These are phyloP conservation scores for Xylaria sp. DNA, from an alignment of 2,329 filamentous ascomycete species.

Conservation along the genomic window DNA sequence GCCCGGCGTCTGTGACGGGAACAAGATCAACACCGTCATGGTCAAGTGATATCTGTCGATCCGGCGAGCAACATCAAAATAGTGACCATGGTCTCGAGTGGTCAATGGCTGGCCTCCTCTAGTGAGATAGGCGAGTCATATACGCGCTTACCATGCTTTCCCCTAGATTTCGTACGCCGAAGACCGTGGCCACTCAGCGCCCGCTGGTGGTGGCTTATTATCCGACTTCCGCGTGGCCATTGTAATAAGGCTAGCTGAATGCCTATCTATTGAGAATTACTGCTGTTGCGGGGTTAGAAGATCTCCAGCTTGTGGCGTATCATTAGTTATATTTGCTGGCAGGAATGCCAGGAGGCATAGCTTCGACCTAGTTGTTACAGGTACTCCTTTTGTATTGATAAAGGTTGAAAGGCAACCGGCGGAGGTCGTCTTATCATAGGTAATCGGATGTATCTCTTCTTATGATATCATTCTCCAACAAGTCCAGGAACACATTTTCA, in stretches of 20 bases:
- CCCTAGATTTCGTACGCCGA: slow-evolving; percentile 15
- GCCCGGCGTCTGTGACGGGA: slow-evolving; percentile 45
- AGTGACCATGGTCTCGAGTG: slow-evolving; percentile 3
- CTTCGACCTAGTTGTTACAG: not conserved
- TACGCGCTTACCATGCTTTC: not conserved
- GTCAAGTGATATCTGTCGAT: slow-evolving; percentile 25
- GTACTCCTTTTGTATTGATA: too few relatives aligned
- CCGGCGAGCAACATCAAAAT: slow-evolving; percentile 8
- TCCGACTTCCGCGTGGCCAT: slow-evolving; percentile 8
- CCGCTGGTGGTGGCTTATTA: slow-evolving; percentile 9
- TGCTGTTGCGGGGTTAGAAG: slow-evolving; percentile 12
- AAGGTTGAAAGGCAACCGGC: too few relatives aligned
- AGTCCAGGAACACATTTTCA: too few relatives aligned
- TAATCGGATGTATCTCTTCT: too few relatives aligned
- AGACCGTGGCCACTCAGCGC: slow-evolving; percentile 1
- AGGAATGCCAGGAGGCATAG: not conserved
- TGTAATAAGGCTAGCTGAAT: slow-evolving; percentile 15
- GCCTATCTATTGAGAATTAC: slow-evolving; percentile 14
- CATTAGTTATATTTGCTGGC: not conserved
- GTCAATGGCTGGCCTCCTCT: slow-evolving; percentile 2
- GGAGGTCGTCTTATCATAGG: too few relatives aligned
- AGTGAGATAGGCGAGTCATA: slow-evolving; percentile 18
- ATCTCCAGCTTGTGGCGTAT: not conserved
- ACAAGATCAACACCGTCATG: slow-evolving; percentile 22
- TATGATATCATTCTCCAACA: too few relatives aligned